These are phyloP conservation scores for Pichia sp. DNA, from an alignment of 1,139 yeast species.

Conservation along the genomic window DNA sequence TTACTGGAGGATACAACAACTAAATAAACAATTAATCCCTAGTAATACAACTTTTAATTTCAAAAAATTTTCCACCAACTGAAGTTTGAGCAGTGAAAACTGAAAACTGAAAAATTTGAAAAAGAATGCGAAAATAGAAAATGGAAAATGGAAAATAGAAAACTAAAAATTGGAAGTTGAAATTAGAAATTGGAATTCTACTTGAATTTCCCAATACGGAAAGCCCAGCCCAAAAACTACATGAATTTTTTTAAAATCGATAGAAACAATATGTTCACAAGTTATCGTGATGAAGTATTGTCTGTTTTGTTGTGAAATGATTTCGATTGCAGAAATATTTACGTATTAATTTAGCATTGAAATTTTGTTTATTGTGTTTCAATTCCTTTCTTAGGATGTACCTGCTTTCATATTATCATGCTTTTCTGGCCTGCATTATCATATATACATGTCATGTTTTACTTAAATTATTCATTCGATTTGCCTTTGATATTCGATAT, in stretches of 20 bases:
- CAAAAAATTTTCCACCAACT: background rate
- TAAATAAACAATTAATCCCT: background rate
- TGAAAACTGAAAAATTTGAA: background rate
- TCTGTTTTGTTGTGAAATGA: background rate
- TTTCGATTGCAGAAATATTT: background rate
- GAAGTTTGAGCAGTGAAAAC: background rate
- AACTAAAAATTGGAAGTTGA: no score
- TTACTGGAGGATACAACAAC: background rate
- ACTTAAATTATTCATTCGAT: conserved; percentile 2
- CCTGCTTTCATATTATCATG: no score
- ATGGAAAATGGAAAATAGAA: background rate
- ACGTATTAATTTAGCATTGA: no score
- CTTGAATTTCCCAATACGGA: background rate
- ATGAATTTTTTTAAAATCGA: background rate
- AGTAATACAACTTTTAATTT: background rate
- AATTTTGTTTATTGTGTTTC: background rate
- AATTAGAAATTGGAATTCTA: background rate
- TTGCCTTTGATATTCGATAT: conserved; percentile 6
- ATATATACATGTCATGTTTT: background rate
- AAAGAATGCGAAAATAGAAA: background rate
- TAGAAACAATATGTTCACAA: background rate
- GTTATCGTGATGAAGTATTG: background rate
- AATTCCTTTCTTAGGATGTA: background rate
- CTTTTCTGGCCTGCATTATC: background rate
- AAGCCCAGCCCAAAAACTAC: background rate